Evolutionary conservation across 441 rosid species (phyloP).

Genomic region (Syzygium syzygioides): DNA sequence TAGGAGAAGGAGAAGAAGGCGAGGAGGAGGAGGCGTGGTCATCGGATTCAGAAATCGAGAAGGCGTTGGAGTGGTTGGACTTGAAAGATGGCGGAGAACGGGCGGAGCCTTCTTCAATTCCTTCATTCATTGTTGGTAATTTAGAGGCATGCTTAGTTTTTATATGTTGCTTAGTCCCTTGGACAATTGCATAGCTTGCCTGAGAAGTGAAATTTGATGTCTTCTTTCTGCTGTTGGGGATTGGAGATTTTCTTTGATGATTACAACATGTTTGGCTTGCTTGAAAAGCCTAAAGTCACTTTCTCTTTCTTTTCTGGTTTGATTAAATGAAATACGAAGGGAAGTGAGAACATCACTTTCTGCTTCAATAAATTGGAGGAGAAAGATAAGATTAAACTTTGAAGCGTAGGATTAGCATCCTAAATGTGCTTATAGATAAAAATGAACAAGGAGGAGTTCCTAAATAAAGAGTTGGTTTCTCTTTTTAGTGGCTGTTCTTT

Average conservation of each 20-base stretch:
- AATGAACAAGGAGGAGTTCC: not conserved
- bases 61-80: conserved; percentile 72
- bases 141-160: too few relatives aligned
- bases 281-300: not conserved
- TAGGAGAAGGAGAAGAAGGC: not conserved
- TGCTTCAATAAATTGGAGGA: not conserved
- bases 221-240: not conserved
- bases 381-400: not conserved
- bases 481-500: not conserved
- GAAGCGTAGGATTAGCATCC: not conserved
- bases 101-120: conserved; percentile 32
- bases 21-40: conserved; percentile 22
- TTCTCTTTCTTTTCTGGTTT: not conserved
- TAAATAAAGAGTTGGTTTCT: too few relatives aligned
- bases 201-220: not conserved
- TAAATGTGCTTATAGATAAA: not conserved
- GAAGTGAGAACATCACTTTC: not conserved
- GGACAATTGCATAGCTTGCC: not conserved
- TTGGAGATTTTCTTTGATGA: not conserved
- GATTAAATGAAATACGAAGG: not conserved
- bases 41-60: too few relatives aligned
- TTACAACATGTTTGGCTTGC: not conserved
- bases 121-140: not conserved
- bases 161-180: too few relatives aligned
- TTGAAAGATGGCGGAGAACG: conserved; percentile 52